Conservation (phyloP, 495 filamentous ascomycete genomes). For the Aspergillus nanangensis region DNA sequence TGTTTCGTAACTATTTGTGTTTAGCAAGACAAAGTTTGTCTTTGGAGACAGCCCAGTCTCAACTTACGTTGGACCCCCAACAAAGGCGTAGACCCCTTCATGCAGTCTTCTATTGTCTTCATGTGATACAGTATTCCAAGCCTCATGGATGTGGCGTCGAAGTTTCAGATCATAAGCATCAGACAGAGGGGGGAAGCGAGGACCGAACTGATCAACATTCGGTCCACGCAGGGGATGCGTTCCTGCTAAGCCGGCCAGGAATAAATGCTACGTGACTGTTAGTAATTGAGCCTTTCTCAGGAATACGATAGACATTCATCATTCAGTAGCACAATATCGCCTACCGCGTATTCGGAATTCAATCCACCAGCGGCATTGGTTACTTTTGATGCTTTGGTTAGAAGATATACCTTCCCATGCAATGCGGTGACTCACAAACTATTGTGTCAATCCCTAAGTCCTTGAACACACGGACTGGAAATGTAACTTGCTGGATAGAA, state of each 20-base stretch:
- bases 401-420: slow-evolving; percentile 5
- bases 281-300: slow-evolving; percentile 1
- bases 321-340: slow-evolving; percentile 69
- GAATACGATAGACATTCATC: slow-evolving; percentile 48
- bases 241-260: slow-evolving; percentile 67
- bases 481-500: slow-evolving; percentile 62
- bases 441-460: slow-evolving; percentile 60
- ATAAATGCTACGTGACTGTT: slow-evolving; percentile 53
- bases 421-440: slow-evolving; percentile 44
- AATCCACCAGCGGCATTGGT: slow-evolving; percentile 77
- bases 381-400: slow-evolving; percentile 36
- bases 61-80: slow-evolving; percentile 63
- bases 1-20: slow-evolving; percentile 59
- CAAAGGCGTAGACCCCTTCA: slow-evolving; percentile 74
- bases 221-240: slow-evolving; percentile 67
- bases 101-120: slow-evolving; percentile 48
- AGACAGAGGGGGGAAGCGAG: slow-evolving; percentile 66
- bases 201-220: slow-evolving; percentile 64
- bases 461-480: slow-evolving; percentile 68
- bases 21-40: neutral
- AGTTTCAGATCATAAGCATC: slow-evolving; percentile 74
- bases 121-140: slow-evolving; percentile 51
- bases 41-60: slow-evolving; percentile 1
- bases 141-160: slow-evolving; percentile 53
- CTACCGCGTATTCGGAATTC: slow-evolving; percentile 63